These are phyloP conservation scores for Rhizophagus clarus DNA, from an alignment of 192 early-diverging fungal genomes.

Conservation along the genomic window DNA sequence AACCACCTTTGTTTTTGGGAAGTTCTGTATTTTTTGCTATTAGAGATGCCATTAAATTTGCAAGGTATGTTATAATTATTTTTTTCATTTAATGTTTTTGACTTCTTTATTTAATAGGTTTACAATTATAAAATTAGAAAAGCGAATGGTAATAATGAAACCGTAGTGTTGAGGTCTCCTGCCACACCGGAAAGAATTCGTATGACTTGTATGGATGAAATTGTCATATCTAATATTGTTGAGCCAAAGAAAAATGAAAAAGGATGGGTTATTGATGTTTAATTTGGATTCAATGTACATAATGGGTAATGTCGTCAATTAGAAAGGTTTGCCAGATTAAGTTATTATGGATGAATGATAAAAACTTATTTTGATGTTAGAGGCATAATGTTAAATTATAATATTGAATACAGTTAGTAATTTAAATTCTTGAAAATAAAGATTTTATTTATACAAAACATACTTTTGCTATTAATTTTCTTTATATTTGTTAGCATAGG, in stretches of 20 bases:
- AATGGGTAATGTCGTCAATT: no score
- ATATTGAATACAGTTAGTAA: no score
- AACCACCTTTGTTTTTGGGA: slow-evolving; percentile 87
- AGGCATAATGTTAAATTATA: no score
- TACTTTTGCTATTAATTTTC: no score
- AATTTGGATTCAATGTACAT: neutral
- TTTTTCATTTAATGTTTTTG: neutral
- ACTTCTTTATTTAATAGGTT: neutral
- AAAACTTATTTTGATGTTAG: no score
- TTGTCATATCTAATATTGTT: slow-evolving; percentile 50
- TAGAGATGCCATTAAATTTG: slow-evolving; percentile 73
- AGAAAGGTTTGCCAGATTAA: no score
- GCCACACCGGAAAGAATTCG: slow-evolving; percentile 80
- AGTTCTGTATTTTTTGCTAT: slow-evolving; percentile 78
- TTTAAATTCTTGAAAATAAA: no score
- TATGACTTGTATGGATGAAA: slow-evolving; percentile 67
- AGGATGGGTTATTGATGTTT: slow-evolving; percentile 41
- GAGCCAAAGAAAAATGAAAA: slow-evolving; percentile 43
- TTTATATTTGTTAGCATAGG: no score
- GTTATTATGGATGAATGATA: no score
- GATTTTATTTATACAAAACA: no score
- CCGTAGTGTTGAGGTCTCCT: slow-evolving; percentile 69
- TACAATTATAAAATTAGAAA: slow-evolving; percentile 30
- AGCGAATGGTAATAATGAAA: slow-evolving; percentile 45
- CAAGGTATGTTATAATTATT: slow-evolving; percentile 39